Evolutionary conservation across 1,139 yeast genomes (phyloP), one percentile per base, ranked within the genome.

Genomic region (Magnusiomyces suaveolens): DNA sequence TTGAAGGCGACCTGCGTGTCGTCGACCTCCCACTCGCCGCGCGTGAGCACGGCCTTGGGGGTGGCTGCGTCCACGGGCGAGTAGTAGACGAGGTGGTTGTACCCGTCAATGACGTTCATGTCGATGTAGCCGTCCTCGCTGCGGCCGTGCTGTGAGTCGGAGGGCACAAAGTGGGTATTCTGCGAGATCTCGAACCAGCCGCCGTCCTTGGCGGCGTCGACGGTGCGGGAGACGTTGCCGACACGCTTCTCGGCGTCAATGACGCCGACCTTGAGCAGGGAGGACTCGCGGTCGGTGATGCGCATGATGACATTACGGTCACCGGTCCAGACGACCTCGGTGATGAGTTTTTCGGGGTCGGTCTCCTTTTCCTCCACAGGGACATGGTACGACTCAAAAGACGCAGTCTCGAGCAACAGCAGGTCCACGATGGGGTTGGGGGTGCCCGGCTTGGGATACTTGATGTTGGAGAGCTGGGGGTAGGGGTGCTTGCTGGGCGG

Each of bases 381-480:
- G 2, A 63, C 63, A 18, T 58, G 52, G 60, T 63, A 69, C 44
- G 57, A 60, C 47, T 66, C 69, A 21, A 62, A 63, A 43, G 66
- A 60, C 1, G 65, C 57, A 1, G 82, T 43, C 47, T 77, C 70
- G 61, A 78, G 80, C 50, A 75, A 69, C 59, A 72, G 67, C 23
- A 90, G 62, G 12, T 73, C 68, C 1, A 86, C 76, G 20, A 69
- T 64, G 0, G 98, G 97, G 64, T 86, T 86, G 1, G 75, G 63
- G 21, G 78, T 77, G 0, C 97, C 98, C 0, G 97, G 95, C 66
- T 87, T 89, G 2, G 98, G 97, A 67, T 92, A 94, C 64, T 84
- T 86, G 58, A 90, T 69, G 10, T 70, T 63, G 43, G 74, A 72
- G 55, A 79, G 64, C 6, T 72, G 69, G 0, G 95, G 94, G 62